A percentile compares a stretch with the other conserved stretches of the same genome.
Conservation (phyloP, 2,329 filamentous ascomycete species). For the Fusarium zealandicum region DNA sequence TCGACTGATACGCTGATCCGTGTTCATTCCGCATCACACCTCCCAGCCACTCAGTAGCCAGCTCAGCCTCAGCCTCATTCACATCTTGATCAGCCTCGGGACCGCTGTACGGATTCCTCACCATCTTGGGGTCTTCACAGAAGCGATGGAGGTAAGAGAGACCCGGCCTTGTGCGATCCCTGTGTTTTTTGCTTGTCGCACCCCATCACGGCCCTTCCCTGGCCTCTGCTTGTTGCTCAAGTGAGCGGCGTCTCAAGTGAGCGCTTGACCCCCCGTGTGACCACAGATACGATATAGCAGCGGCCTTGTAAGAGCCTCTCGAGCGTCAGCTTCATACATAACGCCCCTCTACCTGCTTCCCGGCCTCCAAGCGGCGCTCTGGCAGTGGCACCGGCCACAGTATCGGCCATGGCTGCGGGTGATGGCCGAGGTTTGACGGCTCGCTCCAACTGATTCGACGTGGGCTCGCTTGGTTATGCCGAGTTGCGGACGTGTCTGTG, state of each 20-base stretch:
- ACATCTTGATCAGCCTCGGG: slow-evolving; percentile 9
- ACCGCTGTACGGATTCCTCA: slow-evolving; percentile 10
- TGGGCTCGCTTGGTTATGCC: slow-evolving; percentile 20
- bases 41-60: slow-evolving; percentile 14
- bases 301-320: not conserved
- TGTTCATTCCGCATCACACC: not conserved
- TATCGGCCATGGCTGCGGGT: slow-evolving; percentile 3
- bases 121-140: not conserved
- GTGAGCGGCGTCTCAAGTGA: slow-evolving; percentile 12
- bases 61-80: slow-evolving; percentile 22
- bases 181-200: slow-evolving; percentile 1
- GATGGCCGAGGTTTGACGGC: slow-evolving; percentile 9
- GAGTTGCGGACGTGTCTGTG: slow-evolving; percentile 19
- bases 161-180: not conserved
- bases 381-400: slow-evolving; percentile 17
- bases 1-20: not conserved
- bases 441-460: slow-evolving; percentile 24
- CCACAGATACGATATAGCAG: slow-evolving; percentile 7
- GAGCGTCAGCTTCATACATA: not conserved
- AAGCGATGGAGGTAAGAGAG: slow-evolving; percentile 33
- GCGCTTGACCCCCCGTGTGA: slow-evolving; percentile 26
- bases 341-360: not conserved
- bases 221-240: not conserved
- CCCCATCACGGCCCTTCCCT: not conserved
- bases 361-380: slow-evolving; percentile 2